Evolutionary conservation across 225 moss, liverwort and hornwort genomes (phyloP).

Genomic region (Pseudisothecium myosuroides): DNA sequence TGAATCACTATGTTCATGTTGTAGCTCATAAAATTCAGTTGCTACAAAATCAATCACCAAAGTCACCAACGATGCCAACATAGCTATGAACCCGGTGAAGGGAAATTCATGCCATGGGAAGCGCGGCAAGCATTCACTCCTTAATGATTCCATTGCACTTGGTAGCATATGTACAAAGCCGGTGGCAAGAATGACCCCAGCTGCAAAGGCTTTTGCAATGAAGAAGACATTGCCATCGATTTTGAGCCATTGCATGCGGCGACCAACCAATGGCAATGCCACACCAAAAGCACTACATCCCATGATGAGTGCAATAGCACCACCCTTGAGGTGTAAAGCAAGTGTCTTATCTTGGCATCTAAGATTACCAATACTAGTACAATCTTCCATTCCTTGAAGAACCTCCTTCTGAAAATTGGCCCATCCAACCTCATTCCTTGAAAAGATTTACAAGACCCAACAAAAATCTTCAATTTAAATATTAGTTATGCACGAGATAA

Average conservation of each 20-base stretch:
- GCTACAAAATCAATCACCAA: slow-evolving; percentile 58
- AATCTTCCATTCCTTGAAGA: slow-evolving; percentile 19
- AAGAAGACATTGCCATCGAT: slow-evolving; percentile 30
- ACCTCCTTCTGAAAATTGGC: neutral
- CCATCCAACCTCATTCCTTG: neutral
- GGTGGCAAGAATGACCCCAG: slow-evolving; percentile 69
- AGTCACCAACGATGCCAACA: slow-evolving; percentile 57
- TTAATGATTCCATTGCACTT: slow-evolving; percentile 52
- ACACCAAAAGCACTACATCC: slow-evolving; percentile 53
- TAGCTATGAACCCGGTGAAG: slow-evolving; percentile 55
- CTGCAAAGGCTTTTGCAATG: slow-evolving; percentile 53
- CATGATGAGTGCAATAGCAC: slow-evolving; percentile 42
- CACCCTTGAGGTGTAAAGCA: slow-evolving; percentile 37
- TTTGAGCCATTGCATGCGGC: slow-evolving; percentile 19
- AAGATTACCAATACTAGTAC: neutral
- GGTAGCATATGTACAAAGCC: slow-evolving; percentile 91
- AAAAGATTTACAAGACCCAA: neutral
- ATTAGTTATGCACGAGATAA: fast-evolving
- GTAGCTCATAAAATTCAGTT: slow-evolving; percentile 58
- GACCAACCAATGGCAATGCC: slow-evolving; percentile 38
- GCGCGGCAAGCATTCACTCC: slow-evolving; percentile 34
- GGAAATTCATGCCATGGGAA: slow-evolving; percentile 66
- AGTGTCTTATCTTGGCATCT: slow-evolving; percentile 17
- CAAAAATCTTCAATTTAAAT: neutral
- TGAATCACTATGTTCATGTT: slow-evolving; percentile 19